A percentile compares a stretch with the other conserved stretches of the same genome.
Conservation (phyloP, 257 asterid species). For the Schizonepeta tenuifolia region DNA sequence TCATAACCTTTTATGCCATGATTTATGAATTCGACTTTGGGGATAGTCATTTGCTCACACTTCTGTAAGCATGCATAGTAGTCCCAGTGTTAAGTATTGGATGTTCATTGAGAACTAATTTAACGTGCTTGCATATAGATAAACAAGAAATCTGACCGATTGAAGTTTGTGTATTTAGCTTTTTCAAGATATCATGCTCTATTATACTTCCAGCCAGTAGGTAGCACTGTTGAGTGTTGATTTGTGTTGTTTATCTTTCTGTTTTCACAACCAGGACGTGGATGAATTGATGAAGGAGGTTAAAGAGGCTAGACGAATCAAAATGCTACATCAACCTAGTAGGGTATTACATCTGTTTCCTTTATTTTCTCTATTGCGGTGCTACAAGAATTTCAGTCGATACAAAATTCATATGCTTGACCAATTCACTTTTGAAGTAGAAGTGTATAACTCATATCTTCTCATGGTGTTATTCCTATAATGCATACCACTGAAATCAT, state of each 20-base stretch:
- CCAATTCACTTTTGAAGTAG: background rate
- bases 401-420: background rate
- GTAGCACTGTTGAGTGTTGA: slow-evolving; percentile 55
- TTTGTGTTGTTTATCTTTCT: slow-evolving; percentile 46
- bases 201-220: slow-evolving; percentile 3
- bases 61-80: background rate
- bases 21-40: background rate
- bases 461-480: background rate
- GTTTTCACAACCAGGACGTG: slow-evolving; percentile 59
- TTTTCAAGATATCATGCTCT: slow-evolving; percentile 30
- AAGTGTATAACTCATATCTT: background rate
- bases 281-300: slow-evolving; percentile 96
- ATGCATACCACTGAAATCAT: background rate
- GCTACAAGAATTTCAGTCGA: slow-evolving; percentile 19
- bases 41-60: too few species aligned
- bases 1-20: background rate
- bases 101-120: background rate
- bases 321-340: slow-evolving; percentile 96
- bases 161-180: background rate
- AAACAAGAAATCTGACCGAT: background rate
- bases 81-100: background rate
- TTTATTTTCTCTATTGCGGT: background rate
- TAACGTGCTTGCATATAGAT: background rate
- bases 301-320: slow-evolving; percentile 91
- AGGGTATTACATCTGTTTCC: slow-evolving; percentile 53